A percentile compares a stretch with the other conserved stretches of the same genome.
phyloP scores from a whole-genome alignment of 192 early-diverging fungal species.

The Coemansia furcata region DNA sequence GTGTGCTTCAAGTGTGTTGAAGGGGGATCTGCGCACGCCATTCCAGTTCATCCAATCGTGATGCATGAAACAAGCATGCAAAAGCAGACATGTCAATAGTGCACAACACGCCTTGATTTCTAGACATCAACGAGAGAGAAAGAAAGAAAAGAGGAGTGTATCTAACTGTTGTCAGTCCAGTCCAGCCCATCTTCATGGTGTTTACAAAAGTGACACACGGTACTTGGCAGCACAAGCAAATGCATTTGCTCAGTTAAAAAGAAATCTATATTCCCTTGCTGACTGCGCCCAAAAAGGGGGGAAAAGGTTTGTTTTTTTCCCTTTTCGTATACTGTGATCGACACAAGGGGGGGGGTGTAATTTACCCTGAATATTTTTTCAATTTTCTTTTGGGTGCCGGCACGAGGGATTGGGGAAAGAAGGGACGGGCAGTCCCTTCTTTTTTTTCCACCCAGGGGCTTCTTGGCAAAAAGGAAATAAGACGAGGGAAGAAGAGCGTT shows the following conservation, averaged over 20 bases:
- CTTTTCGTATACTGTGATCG: background rate
- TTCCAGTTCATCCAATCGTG: background rate
- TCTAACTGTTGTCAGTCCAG: background rate
- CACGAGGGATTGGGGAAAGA: background rate
- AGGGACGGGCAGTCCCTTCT: background rate
- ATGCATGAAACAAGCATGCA: background rate
- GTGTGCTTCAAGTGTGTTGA: background rate
- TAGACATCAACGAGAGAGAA: background rate
- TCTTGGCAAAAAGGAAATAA: background rate
- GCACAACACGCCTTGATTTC: background rate
- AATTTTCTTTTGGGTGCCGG: conserved; percentile 1
- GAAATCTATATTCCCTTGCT: too few relatives aligned
- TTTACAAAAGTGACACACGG: too few relatives aligned
- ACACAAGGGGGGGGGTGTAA: too few relatives aligned
- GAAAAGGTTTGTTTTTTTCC: background rate
- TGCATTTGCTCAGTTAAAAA: too few relatives aligned
- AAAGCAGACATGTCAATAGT: background rate
- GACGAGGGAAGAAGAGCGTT: background rate
- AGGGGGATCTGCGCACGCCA: background rate
- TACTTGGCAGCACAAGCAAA: too few relatives aligned
- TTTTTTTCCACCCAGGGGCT: background rate
- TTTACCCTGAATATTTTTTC: background rate
- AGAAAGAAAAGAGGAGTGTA: background rate
- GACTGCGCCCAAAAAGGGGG: too few relatives aligned
- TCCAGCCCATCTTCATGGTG: background rate